phyloP scores from a whole-genome alignment of 257 asterid species.

The Plantago major region DNA sequence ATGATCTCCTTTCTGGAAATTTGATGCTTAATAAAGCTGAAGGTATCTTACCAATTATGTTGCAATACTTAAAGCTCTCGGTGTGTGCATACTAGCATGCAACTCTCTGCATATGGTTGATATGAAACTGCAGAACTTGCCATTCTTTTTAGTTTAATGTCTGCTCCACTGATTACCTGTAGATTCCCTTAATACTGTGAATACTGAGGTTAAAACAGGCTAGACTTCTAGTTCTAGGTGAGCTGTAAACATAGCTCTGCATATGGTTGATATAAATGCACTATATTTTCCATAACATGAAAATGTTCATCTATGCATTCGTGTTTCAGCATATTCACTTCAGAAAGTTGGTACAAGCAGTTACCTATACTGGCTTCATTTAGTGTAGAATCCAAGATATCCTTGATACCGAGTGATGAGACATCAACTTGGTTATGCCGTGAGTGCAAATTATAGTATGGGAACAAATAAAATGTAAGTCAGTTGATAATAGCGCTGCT shows the following conservation, averaged over 20 bases:
- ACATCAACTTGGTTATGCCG: not conserved
- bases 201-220: no score
- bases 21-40: conserved; percentile 80
- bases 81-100: not conserved
- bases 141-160: no score
- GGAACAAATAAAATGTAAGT: conserved; percentile 5
- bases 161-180: no score
- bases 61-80: conserved; percentile 11
- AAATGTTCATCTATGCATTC: not conserved
- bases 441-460: not conserved
- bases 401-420: not conserved
- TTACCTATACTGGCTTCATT: conserved; percentile 7
- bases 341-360: conserved; percentile 11
- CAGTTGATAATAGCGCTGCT: conserved; percentile 8
- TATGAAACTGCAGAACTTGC: not conserved
- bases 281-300: conserved; percentile 2
- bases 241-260: not conserved
- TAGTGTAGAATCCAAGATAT: not conserved
- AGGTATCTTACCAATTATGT: conserved; percentile 45
- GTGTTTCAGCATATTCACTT: conserved; percentile 13
- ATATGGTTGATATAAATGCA: conserved; percentile 13
- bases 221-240: no score
- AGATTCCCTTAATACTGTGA: no score
- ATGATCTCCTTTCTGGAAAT: conserved; percentile 91
- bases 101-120: not conserved